phyloP scores from a whole-genome alignment of 176 grass and related monocot genomes.

The Rhynchospora tenuis region DNA sequence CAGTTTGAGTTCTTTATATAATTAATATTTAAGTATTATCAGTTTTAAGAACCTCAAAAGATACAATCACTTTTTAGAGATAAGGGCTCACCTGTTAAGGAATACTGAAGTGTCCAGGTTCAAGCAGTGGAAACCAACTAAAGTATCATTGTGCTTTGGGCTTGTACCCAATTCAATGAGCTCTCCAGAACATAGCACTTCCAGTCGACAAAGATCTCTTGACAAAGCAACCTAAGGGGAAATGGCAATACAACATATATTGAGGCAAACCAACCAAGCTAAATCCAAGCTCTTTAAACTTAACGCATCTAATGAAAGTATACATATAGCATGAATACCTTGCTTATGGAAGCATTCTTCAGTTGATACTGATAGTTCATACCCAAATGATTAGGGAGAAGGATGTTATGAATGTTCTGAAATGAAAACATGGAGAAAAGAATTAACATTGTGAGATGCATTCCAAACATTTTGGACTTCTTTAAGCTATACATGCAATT shows the following conservation, averaged over 20 bases:
- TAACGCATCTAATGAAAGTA: neutral
- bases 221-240: slow-evolving; percentile 71
- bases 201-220: slow-evolving; percentile 63
- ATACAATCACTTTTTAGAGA: slow-evolving; percentile 10
- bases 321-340: slow-evolving; percentile 35
- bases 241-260: slow-evolving; percentile 22
- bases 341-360: slow-evolving; percentile 72
- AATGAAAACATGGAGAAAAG: slow-evolving; percentile 26
- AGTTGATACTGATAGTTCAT: slow-evolving; percentile 38
- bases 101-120: slow-evolving; percentile 89
- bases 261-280: neutral
- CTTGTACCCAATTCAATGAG: slow-evolving; percentile 37
- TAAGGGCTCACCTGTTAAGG: slow-evolving; percentile 46
- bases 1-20: neutral
- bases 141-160: slow-evolving; percentile 27
- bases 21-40: neutral
- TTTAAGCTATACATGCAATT: neutral
- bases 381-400: slow-evolving; percentile 36
- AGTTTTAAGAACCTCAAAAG: neutral
- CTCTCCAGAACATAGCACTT: slow-evolving; percentile 66
- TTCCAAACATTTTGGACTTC: neutral
- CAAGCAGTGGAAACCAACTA: slow-evolving; percentile 66
- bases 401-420: slow-evolving; percentile 75
- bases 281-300: neutral
- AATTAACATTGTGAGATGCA: neutral